phyloP scores from a whole-genome alignment of 129 eudicot genomes.

The Artemisia argyi region DNA sequence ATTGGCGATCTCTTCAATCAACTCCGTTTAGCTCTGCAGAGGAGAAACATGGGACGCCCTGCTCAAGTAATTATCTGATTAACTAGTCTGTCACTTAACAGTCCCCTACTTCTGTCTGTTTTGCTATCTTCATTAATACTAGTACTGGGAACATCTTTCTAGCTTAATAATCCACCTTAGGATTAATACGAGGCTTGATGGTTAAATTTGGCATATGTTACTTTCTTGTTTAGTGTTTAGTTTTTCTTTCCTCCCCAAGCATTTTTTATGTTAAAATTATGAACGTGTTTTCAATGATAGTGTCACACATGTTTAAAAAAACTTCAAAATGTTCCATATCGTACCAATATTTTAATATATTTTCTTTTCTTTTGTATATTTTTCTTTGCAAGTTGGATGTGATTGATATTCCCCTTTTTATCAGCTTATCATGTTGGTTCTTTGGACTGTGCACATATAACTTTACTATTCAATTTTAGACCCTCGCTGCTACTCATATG shows the following conservation, averaged over 20 bases:
- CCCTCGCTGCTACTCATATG: conserved; percentile 92
- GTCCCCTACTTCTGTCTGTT: no score
- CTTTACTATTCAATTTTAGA: conserved; percentile 34
- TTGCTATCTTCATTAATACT: not conserved
- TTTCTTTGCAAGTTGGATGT: no score
- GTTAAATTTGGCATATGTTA: no score
- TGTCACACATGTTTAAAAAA: no score
- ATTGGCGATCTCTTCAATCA: conserved; percentile 95
- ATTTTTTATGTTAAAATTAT: no score
- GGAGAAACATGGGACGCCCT: conserved; percentile 82
- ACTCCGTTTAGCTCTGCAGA: conserved; percentile 89
- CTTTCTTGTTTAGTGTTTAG: not conserved
- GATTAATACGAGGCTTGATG: no score
- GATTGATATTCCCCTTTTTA: no score
- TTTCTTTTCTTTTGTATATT: no score
- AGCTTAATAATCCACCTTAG: no score
- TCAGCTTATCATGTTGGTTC: no score
- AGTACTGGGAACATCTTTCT: not conserved
- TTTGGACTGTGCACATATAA: not conserved
- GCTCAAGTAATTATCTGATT: conserved; percentile 69
- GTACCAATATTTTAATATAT: not conserved
- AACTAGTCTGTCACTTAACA: not conserved
- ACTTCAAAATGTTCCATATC: not conserved
- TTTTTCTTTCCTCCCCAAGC: not conserved
- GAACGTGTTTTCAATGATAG: no score